A percentile compares a stretch with the other conserved stretches of the same genome.
phyloP scores from a whole-genome alignment of 805 yeast genomes.

The Wickerhamiella qilinensis region DNA sequence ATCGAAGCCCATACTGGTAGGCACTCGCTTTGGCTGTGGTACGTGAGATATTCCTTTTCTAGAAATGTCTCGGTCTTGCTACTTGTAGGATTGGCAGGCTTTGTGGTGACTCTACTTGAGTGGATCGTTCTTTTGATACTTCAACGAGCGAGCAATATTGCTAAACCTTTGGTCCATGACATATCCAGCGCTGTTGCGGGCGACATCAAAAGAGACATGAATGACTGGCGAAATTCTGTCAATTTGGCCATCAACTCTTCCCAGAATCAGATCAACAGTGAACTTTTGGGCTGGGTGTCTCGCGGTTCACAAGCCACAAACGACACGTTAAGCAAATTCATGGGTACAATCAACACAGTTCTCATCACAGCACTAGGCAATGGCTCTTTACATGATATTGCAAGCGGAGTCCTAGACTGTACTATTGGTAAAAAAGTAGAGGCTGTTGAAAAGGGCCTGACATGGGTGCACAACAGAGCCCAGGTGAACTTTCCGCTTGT shows the following conservation, averaged over 20 bases:
- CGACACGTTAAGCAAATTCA: slow-evolving; percentile 40
- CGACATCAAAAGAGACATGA: slow-evolving; percentile 7
- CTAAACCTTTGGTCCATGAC: slow-evolving; percentile 6
- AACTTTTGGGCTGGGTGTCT: slow-evolving; percentile 50
- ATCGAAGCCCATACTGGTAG: too few relatives aligned
- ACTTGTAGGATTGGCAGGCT: slow-evolving; percentile 40
- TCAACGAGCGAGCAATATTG: slow-evolving; percentile 6
- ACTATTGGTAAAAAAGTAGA: slow-evolving; percentile 58
- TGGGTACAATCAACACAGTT: slow-evolving; percentile 40
- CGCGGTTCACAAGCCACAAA: slow-evolving; percentile 43
- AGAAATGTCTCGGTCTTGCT: slow-evolving; percentile 34
- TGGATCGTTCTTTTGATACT: slow-evolving; percentile 21
- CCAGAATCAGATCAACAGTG: slow-evolving; percentile 40
- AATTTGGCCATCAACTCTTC: slow-evolving; percentile 36
- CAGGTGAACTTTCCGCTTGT: slow-evolving; percentile 43
- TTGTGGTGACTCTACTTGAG: slow-evolving; percentile 40
- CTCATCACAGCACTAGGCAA: slow-evolving; percentile 45
- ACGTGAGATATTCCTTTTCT: slow-evolving; percentile 35
- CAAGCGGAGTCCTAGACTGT: slow-evolving; percentile 59
- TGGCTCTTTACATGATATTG: slow-evolving; percentile 49
- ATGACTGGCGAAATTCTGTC: slow-evolving; percentile 38
- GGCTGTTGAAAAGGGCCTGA: slow-evolving; percentile 50
- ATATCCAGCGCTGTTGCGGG: slow-evolving; percentile 8
- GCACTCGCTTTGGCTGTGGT: slow-evolving; percentile 25
- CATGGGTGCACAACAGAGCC: slow-evolving; percentile 60